Evolutionary conservation across 2,329 filamentous ascomycete species (phyloP).

Genomic region (Kalmusia sp.): DNA sequence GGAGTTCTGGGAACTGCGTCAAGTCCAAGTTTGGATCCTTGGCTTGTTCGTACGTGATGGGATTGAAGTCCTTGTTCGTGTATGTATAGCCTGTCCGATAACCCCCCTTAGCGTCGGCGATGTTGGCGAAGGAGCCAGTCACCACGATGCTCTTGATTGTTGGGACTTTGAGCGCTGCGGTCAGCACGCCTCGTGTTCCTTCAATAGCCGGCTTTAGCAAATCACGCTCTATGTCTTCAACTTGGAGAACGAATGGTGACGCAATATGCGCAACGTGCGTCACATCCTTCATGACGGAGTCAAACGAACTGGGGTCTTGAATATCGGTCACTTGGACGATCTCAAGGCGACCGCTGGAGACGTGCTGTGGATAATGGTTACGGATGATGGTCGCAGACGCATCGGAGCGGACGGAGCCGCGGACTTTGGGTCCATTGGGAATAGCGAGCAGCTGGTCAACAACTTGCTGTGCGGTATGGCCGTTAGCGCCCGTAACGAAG

Average conservation of each 20-base stretch:
- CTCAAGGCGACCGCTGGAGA: slow-evolving; percentile 22
- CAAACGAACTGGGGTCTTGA: slow-evolving; percentile 40
- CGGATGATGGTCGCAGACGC: background rate
- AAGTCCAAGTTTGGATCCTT: slow-evolving; percentile 20
- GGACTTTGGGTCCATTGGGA: slow-evolving; percentile 6
- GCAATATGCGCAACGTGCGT: slow-evolving; percentile 15
- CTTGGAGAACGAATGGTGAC: slow-evolving; percentile 8
- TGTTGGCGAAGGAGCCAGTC: slow-evolving; percentile 17
- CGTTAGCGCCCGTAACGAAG: slow-evolving; percentile 9
- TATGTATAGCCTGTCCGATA: slow-evolving; percentile 11
- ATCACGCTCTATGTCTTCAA: slow-evolving; percentile 6
- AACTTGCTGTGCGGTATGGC: slow-evolving; percentile 7
- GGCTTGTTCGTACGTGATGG: slow-evolving; percentile 23
- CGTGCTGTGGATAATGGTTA: background rate
- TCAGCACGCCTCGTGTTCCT: slow-evolving; percentile 10
- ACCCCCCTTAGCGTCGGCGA: slow-evolving; percentile 4
- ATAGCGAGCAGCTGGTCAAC: slow-evolving; percentile 5
- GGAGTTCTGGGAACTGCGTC: slow-evolving; percentile 13
- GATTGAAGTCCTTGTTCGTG: slow-evolving; percentile 16
- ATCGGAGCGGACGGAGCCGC: slow-evolving; percentile 10
- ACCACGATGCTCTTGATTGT: slow-evolving; percentile 26
- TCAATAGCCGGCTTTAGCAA: slow-evolving; percentile 12
- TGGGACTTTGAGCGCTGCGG: slow-evolving; percentile 12
- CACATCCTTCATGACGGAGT: slow-evolving; percentile 41
- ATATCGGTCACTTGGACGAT: slow-evolving; percentile 46